These are phyloP conservation scores for Rhizomucor pusillus DNA, from an alignment of 371 early-diverging fungal genomes.

Conservation along the genomic window DNA sequence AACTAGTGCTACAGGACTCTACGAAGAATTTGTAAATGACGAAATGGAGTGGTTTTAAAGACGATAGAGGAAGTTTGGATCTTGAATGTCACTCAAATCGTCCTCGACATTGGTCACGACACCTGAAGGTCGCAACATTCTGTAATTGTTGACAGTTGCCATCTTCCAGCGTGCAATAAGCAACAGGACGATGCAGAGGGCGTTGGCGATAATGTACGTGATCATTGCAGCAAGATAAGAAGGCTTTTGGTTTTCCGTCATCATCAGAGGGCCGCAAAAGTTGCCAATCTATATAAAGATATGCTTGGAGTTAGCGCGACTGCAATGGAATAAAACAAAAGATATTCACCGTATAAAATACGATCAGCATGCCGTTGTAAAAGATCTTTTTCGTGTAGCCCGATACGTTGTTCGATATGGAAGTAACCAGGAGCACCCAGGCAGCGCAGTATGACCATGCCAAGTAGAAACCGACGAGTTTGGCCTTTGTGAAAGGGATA, in stretches of 20 bases:
- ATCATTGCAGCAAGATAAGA: constrained; percentile 13
- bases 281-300: constrained; percentile 7
- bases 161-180: constrained; percentile 16
- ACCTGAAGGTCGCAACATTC: constrained; percentile 4
- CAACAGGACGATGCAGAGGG: constrained; percentile 6
- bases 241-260: constrained; percentile 13
- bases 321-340: neutral
- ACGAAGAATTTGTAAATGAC: neutral
- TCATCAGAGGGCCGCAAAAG: constrained; percentile 20
- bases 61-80: constrained; percentile 28
- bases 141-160: constrained; percentile 13
- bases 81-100: constrained; percentile 25
- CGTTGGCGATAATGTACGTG: constrained; percentile 10
- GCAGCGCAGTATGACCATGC: constrained; percentile 25
- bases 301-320: too few species aligned
- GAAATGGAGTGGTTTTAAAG: constrained; percentile 16
- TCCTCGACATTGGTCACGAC: constrained; percentile 6
- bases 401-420: constrained; percentile 18
- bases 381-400: too few species aligned
- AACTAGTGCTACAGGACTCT: too few species aligned
- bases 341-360: constrained; percentile 17
- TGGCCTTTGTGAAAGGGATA: constrained; percentile 26
- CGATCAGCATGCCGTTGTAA: too few species aligned
- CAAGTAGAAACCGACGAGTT: constrained; percentile 30
- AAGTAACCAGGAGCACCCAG: constrained; percentile 25